A percentile compares a stretch with the other conserved stretches of the same genome.
Evolutionary conservation across 2,329 filamentous ascomycete species (phyloP).

Genomic region (Sarocladium kiliense): DNA sequence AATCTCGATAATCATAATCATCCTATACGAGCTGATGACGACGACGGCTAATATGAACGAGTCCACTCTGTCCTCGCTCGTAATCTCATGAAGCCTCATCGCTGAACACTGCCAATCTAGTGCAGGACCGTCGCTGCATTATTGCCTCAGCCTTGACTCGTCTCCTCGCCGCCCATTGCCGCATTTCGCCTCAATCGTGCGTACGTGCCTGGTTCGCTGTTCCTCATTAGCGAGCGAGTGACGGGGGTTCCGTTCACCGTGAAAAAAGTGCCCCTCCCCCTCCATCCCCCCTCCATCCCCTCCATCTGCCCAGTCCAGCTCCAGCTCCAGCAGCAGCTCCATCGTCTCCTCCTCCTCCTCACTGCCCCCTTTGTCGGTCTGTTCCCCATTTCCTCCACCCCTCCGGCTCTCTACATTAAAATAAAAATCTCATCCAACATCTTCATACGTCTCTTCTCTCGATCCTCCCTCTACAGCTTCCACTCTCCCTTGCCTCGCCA

Average conservation of each 20-base stretch:
- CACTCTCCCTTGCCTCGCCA: neutral
- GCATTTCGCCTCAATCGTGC: neutral
- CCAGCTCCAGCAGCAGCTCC: neutral
- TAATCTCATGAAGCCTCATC: neutral
- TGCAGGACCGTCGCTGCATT: neutral
- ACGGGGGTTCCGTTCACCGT: slow-evolving; percentile 1
- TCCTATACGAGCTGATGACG: too few species aligned
- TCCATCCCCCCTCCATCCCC: neutral
- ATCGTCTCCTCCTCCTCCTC: neutral
- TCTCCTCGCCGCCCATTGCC: neutral
- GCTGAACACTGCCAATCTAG: neutral
- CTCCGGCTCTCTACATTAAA: neutral
- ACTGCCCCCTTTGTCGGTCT: neutral
- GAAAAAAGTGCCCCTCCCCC: neutral
- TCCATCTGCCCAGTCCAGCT: neutral
- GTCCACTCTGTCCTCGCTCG: too few species aligned
- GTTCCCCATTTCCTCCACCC: neutral
- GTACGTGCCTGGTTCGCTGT: too few species aligned
- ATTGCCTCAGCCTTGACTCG: neutral
- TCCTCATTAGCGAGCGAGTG: too few species aligned
- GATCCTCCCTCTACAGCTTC: neutral
- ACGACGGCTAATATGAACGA: too few species aligned
- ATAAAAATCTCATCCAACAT: neutral
- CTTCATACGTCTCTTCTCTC: neutral
- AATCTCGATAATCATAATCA: too few species aligned